Conservation (phyloP, 192 early-diverging fungal genomes). For the Entomortierella beljakovae region DNA sequence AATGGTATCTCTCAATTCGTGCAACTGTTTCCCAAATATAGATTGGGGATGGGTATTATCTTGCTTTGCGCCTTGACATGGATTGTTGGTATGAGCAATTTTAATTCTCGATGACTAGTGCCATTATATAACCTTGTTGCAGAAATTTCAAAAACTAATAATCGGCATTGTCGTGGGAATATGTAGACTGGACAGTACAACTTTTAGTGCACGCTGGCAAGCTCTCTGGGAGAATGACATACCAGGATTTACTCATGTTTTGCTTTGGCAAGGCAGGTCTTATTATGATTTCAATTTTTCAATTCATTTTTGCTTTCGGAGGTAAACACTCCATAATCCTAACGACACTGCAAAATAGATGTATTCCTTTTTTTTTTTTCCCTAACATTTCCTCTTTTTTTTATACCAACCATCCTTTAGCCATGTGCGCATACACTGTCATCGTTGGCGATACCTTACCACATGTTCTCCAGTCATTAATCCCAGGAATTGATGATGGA, state of each 20-base stretch:
- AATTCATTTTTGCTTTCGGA: slow-evolving; percentile 95
- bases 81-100: slow-evolving; percentile 67
- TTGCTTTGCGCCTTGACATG: slow-evolving; percentile 69
- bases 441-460: slow-evolving; percentile 93
- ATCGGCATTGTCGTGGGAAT: background rate
- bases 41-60: slow-evolving; percentile 61
- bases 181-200: slow-evolving; percentile 81
- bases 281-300: slow-evolving; percentile 86
- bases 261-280: slow-evolving; percentile 86
- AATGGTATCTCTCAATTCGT: slow-evolving; percentile 25
- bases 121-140: background rate
- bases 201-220: slow-evolving; percentile 81
- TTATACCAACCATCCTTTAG: slow-evolving; percentile 14
- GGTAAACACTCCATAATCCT: slow-evolving; percentile 58
- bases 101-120: background rate
- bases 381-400: background rate
- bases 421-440: slow-evolving; percentile 76
- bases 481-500: slow-evolving; percentile 66
- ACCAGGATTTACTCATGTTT: slow-evolving; percentile 85
- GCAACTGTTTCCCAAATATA: slow-evolving; percentile 59
- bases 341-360: background rate
- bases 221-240: slow-evolving; percentile 80
- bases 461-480: slow-evolving; percentile 78
- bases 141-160: background rate
- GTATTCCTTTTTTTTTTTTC: background rate